Evolutionary conservation across 2,329 filamentous ascomycete species (phyloP).

Genomic region (Colletotrichum cuscutae): DNA sequence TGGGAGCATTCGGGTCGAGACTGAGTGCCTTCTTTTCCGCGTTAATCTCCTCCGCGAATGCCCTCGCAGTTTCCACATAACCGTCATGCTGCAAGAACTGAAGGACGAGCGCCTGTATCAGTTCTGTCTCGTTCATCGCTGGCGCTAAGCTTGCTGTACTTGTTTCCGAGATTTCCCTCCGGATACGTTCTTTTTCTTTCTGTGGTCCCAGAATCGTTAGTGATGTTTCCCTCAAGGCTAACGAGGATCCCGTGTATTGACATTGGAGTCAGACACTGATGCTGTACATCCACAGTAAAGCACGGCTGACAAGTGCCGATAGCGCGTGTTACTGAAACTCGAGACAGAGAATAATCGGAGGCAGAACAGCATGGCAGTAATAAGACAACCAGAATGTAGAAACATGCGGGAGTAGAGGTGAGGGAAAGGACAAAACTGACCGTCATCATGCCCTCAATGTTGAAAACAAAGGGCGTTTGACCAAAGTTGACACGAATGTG

Average conservation of each 20-base stretch:
- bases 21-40: constrained; percentile 77
- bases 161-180: constrained; percentile 67
- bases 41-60: constrained; percentile 85
- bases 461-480: constrained; percentile 83
- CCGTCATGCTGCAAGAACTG: constrained; percentile 96
- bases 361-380: background rate
- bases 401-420: background rate
- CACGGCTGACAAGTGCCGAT: background rate
- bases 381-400: background rate
- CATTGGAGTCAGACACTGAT: background rate
- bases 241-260: too few relatives aligned
- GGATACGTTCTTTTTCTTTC: constrained; percentile 56
- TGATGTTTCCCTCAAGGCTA: background rate
- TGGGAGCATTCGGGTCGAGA: constrained; percentile 61
- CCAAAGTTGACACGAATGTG: constrained; percentile 74
- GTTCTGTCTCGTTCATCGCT: constrained; percentile 75
- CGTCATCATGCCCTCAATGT: constrained; percentile 88
- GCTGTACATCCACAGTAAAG: background rate
- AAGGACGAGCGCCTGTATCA: constrained; percentile 83
- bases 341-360: too few relatives aligned
- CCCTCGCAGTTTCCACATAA: constrained; percentile 91
- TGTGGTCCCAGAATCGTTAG: constrained; percentile 31
- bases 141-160: constrained; percentile 71
- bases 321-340: background rate
- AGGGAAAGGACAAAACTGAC: constrained; percentile 55